Percentiles rank a stretch among this genome's conserved stretches.
phyloP scores from a whole-genome alignment of 805 yeast species.

The Monosporozyma unispora region DNA sequence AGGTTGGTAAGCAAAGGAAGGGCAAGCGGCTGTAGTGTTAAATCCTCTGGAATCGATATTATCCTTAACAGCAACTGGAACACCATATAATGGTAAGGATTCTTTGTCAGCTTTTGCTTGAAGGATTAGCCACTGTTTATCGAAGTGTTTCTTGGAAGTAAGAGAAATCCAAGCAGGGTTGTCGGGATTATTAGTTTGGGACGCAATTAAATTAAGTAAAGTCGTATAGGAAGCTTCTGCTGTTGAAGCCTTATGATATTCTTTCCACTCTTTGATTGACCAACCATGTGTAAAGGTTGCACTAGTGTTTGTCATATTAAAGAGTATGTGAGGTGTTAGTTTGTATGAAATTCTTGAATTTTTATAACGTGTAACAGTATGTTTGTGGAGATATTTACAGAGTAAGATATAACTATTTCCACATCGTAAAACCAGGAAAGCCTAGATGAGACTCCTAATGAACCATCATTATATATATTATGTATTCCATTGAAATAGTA shows the following conservation, averaged over 20 bases:
- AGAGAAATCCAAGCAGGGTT: slow-evolving; percentile 94
- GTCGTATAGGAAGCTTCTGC: slow-evolving; percentile 50
- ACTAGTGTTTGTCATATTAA: slow-evolving; percentile 3
- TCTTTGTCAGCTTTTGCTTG: slow-evolving; percentile 50
- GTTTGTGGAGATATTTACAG: too few species aligned
- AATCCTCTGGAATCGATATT: slow-evolving; percentile 82
- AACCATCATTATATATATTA: too few species aligned
- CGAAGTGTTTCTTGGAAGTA: slow-evolving; percentile 50
- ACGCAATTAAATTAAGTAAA: slow-evolving; percentile 38
- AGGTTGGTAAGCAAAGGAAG: slow-evolving; percentile 66
- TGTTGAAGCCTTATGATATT: slow-evolving; percentile 54
- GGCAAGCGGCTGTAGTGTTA: slow-evolving; percentile 93
- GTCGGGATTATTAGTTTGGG: slow-evolving; percentile 37
- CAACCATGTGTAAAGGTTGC: slow-evolving; percentile 45
- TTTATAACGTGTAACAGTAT: too few species aligned
- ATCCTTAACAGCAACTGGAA: slow-evolving; percentile 91
- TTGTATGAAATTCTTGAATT: too few species aligned
- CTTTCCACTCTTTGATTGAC: slow-evolving; percentile 73
- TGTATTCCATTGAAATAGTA: too few species aligned
- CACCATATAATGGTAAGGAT: slow-evolving; percentile 74
- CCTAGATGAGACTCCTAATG: too few species aligned
- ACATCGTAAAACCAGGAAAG: too few species aligned
- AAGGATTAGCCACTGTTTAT: slow-evolving; percentile 70
- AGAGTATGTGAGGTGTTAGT: too few species aligned
- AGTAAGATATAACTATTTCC: too few species aligned